Evolutionary conservation across 306 rosid species (phyloP).

Genomic region (Rosa chinensis): DNA sequence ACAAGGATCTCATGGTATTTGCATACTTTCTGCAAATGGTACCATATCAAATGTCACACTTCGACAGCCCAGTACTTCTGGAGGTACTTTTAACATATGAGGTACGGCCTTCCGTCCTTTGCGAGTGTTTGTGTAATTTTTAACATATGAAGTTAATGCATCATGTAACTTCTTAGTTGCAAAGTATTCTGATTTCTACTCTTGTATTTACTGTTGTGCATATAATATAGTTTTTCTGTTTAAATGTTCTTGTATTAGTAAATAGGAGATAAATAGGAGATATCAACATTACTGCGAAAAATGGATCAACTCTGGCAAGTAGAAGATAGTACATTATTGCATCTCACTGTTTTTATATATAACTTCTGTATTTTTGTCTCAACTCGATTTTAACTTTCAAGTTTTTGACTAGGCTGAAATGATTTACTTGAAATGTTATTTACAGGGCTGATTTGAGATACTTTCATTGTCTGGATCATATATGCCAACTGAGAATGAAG

Average conservation of each 20-base stretch:
- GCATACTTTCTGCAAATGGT: conserved; percentile 91
- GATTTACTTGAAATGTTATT: not conserved
- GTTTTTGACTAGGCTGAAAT: not conserved
- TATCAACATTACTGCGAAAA: not conserved
- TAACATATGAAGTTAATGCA: conserved; percentile 8
- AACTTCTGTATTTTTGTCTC: not conserved
- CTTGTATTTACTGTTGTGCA: not conserved
- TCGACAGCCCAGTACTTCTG: conserved; percentile 90
- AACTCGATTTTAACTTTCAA: not conserved
- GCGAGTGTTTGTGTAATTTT: conserved; percentile 1
- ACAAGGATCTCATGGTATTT: conserved; percentile 93
- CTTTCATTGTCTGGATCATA: conserved; percentile 64
- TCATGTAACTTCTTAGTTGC: conserved; percentile 9
- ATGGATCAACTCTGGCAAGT: not conserved
- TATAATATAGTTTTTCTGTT: not conserved
- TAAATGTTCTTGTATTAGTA: not conserved
- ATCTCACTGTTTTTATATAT: not conserved
- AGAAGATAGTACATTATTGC: not conserved
- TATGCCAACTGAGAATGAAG: conserved; percentile 55
- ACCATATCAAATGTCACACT: conserved; percentile 90
- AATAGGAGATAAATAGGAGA: not conserved
- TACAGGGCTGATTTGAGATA: conserved; percentile 71
- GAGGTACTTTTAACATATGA: conserved; percentile 94
- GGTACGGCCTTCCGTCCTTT: conserved; percentile 40
- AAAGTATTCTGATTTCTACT: not conserved